Base-by-base conservation (phyloP, 257 asterid genomes). In the Striga asiatica region DNA sequence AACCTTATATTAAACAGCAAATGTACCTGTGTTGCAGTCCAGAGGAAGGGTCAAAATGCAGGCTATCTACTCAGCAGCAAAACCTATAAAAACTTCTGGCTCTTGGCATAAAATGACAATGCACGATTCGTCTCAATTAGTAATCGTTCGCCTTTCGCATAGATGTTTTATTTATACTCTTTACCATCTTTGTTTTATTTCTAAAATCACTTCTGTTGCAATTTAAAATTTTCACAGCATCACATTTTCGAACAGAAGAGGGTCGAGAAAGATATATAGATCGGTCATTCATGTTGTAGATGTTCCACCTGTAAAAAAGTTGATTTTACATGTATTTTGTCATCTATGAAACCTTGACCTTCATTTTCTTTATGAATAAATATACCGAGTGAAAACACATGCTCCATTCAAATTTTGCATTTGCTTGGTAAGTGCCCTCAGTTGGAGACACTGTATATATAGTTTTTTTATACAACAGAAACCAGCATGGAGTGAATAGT, bases 1-100 rank as follows among this genome's bases (percentile, higher is more conserved):
- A 71, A 72, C 66, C 51, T 85, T 56, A 78, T 85, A 19, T 71
- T 74, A 72, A 78, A 80, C 76, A 72, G 93, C 82, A 78, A 83
- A 43, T 86, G 94, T 63, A 80, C 77, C 35, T 82, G 95, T 34
- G 87, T 85, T 37, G 91, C 82, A 47, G 94, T 83, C n/a, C 94
- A 83, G 74, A 85, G 74, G 65, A 80, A 83, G 74, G 85, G 79
- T 42, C 93, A 76, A 66, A 76, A 62, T 25, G 88, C 76, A 22
- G 95, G 95, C 45, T 80, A 78, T 58, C 63, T 85, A 45, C 87
- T 85, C 46, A 82, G 69, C 68, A 78, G 87, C 59, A 82, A 78
- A 69, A 68, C 73, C 6, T 82, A 74, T 7, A 85, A 71, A 66
- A 85, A 85, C 65, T 82, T 85, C 77, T 85, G 89, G 93, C 81